Evolutionary conservation across 352 stramenopile species (phyloP).

Genomic region (Phytophthora agathidicida): DNA sequence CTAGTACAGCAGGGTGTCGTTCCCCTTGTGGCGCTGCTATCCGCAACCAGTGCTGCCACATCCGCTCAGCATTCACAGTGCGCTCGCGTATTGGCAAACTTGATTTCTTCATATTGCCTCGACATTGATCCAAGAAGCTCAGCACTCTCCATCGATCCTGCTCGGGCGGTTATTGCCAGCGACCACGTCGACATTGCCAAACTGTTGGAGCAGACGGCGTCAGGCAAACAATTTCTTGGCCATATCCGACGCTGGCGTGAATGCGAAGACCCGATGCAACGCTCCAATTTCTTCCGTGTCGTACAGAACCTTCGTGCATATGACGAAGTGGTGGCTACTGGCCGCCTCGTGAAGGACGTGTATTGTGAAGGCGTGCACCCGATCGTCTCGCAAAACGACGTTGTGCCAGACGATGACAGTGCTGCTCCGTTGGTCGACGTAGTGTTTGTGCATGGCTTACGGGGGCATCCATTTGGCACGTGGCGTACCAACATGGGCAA

Average conservation of each 20-base stretch:
- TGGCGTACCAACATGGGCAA: slow-evolving; percentile 83
- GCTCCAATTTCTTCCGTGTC: slow-evolving; percentile 81
- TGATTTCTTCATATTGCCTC: slow-evolving; percentile 60
- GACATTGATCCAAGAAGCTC: slow-evolving; percentile 43
- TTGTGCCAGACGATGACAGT: background rate
- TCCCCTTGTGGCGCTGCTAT: slow-evolving; percentile 63
- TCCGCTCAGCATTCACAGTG: slow-evolving; percentile 55
- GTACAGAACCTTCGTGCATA: slow-evolving; percentile 71
- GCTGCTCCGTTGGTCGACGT: slow-evolving; percentile 53
- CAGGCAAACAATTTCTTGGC: slow-evolving; percentile 49
- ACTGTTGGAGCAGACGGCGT: slow-evolving; percentile 47
- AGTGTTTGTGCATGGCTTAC: slow-evolving; percentile 86
- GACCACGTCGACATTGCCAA: slow-evolving; percentile 65
- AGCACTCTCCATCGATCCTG: slow-evolving; percentile 22
- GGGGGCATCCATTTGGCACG: slow-evolving; percentile 80
- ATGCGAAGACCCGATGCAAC: slow-evolving; percentile 64
- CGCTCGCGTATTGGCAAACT: slow-evolving; percentile 78
- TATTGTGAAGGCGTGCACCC: slow-evolving; percentile 84
- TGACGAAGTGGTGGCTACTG: slow-evolving; percentile 43
- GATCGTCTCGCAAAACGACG: slow-evolving; percentile 53
- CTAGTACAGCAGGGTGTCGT: slow-evolving; percentile 71
- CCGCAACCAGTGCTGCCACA: slow-evolving; percentile 35
- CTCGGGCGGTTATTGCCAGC: slow-evolving; percentile 8
- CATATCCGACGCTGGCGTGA: slow-evolving; percentile 48
- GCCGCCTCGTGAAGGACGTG: slow-evolving; percentile 44